Evolutionary conservation across 2,329 filamentous ascomycete species (phyloP).

Genomic region (Fusarium nisikadoi): DNA sequence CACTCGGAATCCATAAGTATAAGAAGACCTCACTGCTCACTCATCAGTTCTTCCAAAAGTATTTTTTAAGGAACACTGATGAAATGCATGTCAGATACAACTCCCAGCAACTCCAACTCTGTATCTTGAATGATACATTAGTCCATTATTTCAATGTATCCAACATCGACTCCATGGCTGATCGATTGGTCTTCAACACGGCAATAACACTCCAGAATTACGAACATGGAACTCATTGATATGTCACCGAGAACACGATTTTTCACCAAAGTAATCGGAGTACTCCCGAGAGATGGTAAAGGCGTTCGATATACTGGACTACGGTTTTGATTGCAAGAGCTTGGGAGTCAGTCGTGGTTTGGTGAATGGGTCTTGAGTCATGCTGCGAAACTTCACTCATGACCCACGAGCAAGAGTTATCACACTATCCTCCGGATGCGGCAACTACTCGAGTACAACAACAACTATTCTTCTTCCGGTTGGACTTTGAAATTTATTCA

Average conservation of each 20-base stretch:
- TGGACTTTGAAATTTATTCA: not conserved
- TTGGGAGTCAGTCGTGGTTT: slow-evolving; percentile 5
- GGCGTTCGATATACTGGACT: not conserved
- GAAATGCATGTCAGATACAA: too few species aligned
- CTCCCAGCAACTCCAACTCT: not conserved
- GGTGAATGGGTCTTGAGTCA: slow-evolving; percentile 1
- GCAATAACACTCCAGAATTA: not conserved
- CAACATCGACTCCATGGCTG: not conserved
- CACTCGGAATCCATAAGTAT: slow-evolving; percentile 10
- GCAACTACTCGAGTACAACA: not conserved
- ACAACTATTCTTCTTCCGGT: not conserved
- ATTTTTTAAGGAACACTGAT: not conserved
- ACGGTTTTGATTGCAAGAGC: not conserved
- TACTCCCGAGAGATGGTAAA: not conserved
- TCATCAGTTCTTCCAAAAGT: not conserved
- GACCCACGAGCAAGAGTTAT: slow-evolving; percentile 24
- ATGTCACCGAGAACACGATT: not conserved
- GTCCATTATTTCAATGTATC: not conserved
- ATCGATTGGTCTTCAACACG: not conserved
- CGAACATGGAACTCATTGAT: slow-evolving; percentile 5
- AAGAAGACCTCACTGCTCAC: slow-evolving; percentile 18
- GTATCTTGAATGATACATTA: not conserved
- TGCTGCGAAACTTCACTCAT: not conserved
- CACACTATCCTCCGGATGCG: not conserved
- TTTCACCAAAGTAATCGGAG: not conserved